Evolutionary conservation across 2,329 filamentous ascomycete species (phyloP), one percentile per base, ranked within the genome.

Genomic region (Dactylonectria macrodidyma): DNA sequence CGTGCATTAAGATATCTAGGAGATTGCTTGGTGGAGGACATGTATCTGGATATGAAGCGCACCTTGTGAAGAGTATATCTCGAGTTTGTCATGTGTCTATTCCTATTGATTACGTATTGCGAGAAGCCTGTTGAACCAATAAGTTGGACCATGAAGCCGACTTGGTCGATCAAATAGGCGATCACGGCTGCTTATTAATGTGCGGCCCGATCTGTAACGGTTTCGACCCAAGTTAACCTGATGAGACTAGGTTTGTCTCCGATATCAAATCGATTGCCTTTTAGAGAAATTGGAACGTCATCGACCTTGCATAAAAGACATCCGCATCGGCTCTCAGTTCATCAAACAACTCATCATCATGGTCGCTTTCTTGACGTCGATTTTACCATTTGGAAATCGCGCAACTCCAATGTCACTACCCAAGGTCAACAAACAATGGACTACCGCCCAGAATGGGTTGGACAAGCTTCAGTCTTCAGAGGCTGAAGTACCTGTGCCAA

Each of bases 381-480:
- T 71, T 2, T 55, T 75, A 2, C 62, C 74, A 6, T 73, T 76
- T 19, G 63, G 70, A n/a, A 74, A 54, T 4, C 62, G 61, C 44
- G 12, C 62, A n/a, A 52, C 26, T 3, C 52, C 51, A 11, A 75
- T 68, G 68, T 47, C 66, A 2, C 50, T 71, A 7, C 68, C 73
- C 2, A 68, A 79, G n/a, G 75, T 67, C n/a, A 80, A 75, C 59
- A 78, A 82, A 76, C 85, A 88, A 78, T 91, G 89, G 89, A 80
- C 84, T 16, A 88, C 87, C 2, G 79, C 79, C 48, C 85, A 89
- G 72, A 82, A 89, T 73, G 89, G 89, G 10, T 74, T 91, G 24
- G 86, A 89, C 57, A 86, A 87, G 67, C 81, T 91, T 33, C 76
- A 78, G 56, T 76, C 84, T 30, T 77, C 78, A 1, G 82, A 85